phyloP scores from a whole-genome alignment of 1,284 basidiomycete species.

The Ustilago hordei region DNA sequence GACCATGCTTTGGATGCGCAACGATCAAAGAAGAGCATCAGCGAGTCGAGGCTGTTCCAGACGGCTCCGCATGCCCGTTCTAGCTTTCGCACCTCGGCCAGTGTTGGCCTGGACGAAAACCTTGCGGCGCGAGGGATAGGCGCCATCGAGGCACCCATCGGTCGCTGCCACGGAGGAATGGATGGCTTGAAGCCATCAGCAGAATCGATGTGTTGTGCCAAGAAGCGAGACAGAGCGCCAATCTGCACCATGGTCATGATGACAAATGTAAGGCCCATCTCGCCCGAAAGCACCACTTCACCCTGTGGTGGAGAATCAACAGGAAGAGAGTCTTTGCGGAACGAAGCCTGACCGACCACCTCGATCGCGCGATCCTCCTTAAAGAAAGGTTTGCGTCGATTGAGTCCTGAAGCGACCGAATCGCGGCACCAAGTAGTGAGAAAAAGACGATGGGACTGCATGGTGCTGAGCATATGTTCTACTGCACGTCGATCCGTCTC shows the following conservation, averaged over 20 bases:
- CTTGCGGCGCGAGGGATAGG: constrained; percentile 22
- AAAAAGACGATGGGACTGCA: constrained; percentile 58
- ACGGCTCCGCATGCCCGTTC: constrained; percentile 54
- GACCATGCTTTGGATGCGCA: constrained; percentile 53
- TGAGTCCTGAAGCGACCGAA: constrained; percentile 51
- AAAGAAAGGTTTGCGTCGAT: constrained; percentile 39
- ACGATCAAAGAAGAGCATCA: constrained; percentile 62
- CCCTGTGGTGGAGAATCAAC: constrained; percentile 14
- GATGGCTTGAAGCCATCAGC: constrained; percentile 36
- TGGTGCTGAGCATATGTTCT: constrained; percentile 46
- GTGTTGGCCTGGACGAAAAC: constrained; percentile 40
- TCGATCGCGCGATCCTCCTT: constrained; percentile 58
- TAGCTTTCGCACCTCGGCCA: constrained; percentile 57
- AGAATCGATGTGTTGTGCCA: constrained; percentile 54
- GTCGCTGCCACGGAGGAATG: constrained; percentile 42
- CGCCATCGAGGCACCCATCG: constrained; percentile 31
- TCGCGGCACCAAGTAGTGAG: constrained; percentile 57
- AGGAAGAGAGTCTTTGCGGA: constrained; percentile 26
- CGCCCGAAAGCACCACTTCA: constrained; percentile 56
- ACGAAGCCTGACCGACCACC: constrained; percentile 44
- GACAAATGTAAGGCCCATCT: constrained; percentile 63
- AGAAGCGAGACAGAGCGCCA: constrained; percentile 60
- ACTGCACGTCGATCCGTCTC: constrained; percentile 41
- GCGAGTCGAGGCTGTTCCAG: constrained; percentile 62
- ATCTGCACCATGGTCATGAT: constrained; percentile 64